Base-by-base conservation (phyloP, 106 monocot species). In the Dioscorea alata region DNA sequence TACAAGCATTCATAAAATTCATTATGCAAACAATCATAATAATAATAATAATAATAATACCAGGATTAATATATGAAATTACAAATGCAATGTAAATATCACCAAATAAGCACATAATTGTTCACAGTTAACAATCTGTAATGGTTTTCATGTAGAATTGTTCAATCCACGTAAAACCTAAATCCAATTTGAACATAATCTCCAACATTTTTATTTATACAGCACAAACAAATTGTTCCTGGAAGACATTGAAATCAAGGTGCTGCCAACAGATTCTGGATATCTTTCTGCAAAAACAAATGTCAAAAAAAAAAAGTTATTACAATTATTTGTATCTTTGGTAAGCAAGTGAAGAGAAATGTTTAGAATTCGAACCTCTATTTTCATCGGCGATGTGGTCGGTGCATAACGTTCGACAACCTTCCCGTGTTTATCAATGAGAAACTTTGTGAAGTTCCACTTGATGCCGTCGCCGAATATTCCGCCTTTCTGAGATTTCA, bases 391-490 rank as follows among this genome's bases (percentile, higher is more conserved):
- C 10, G 80, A 65, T 23, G 84, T 80, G 22, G 76, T 80, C 0
- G 84, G 76, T 64, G 80, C 73, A 34, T 85, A 85, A 77, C 84
- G 69, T 20, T 74, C 73, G 9, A 71, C 56, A 13, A 82, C 82
- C 42, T 74, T 66, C 35, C 82, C 78, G 48, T 77, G 22, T 67
- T 67, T 82, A 64, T 74, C 78, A 16, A 82, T 69, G 1, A 82
- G 69, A 53, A 82, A 82, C 73, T 82, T 82, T 14, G 82, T 76
- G 65, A 82, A 82, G 64, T 82, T 82, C 82, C 82, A 82, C 32
- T 82, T 82, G 64, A 82, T 82, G 58, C 64, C 62, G 59, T 74
- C 74, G 6, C 82, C 73, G 48, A 82, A 71, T 25, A 78, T 21
- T 23, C 82, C 82, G 13, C 74, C 74, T 59, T 74, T 82, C 66